Percentiles rank a stretch among this genome's conserved stretches.
phyloP scores from a whole-genome alignment of 108 stramenopile genomes.

The Cyclostephanos invisitatus region DNA sequence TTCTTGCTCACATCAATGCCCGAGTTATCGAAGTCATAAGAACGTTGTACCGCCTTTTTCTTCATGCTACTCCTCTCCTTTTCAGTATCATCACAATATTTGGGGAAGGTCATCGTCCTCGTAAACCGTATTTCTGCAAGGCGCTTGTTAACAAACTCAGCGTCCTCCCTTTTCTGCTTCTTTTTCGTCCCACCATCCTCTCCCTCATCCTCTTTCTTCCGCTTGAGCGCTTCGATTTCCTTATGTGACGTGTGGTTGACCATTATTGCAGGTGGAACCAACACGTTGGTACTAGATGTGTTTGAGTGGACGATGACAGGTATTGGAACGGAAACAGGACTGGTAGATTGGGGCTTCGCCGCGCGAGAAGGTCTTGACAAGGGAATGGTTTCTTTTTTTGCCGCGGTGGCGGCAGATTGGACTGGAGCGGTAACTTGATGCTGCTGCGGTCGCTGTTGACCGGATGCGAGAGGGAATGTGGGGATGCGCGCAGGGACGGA shows the following conservation, averaged over 20 bases:
- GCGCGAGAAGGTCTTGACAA: not conserved
- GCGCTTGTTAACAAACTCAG: too few species aligned
- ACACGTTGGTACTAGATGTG: not conserved
- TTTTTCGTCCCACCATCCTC: conserved; percentile 4
- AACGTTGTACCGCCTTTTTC: too few species aligned
- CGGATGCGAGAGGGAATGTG: not conserved
- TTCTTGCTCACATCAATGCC: not conserved
- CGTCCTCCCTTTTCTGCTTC: conserved; percentile 30
- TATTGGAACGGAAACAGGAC: not conserved
- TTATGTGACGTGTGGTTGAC: not conserved
- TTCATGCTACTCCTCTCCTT: too few species aligned
- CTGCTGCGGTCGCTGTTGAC: conserved; percentile 16
- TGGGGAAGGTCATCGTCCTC: not conserved
- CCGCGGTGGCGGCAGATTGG: conserved; percentile 10
- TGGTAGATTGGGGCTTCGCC: not conserved
- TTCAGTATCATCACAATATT: too few species aligned
- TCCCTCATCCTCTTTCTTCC: conserved; percentile 14
- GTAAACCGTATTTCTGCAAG: conserved; percentile 3
- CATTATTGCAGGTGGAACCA: not conserved
- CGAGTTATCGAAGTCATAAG: too few species aligned
- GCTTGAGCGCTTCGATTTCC: conserved; percentile 9
- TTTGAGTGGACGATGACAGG: not conserved
- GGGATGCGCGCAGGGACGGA: conserved; percentile 4
- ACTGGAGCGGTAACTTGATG: not conserved
- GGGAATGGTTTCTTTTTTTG: conserved; percentile 24